Evolutionary conservation across 2,329 filamentous ascomycete genomes (phyloP).

Genomic region (Curvularia sp.): DNA sequence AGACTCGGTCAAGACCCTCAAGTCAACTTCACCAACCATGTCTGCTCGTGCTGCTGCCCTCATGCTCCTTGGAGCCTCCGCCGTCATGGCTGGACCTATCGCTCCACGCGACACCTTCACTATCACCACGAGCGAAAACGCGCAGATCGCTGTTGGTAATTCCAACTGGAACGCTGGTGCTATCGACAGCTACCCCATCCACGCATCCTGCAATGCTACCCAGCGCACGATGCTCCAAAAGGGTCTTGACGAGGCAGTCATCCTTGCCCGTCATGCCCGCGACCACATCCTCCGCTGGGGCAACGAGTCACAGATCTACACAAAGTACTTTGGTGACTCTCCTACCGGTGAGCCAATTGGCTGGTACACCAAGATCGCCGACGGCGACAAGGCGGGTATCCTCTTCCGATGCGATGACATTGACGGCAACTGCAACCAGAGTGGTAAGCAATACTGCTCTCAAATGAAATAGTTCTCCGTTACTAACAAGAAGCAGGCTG

Average conservation of each 20-base stretch:
- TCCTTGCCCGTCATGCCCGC: constrained; percentile 66
- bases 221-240: constrained; percentile 62
- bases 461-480: not conserved
- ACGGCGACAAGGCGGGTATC: constrained; percentile 63
- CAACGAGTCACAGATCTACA: constrained; percentile 64
- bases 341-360: constrained; percentile 66
- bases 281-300: constrained; percentile 67
- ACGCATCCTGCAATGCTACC: constrained; percentile 70
- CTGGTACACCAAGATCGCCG: constrained; percentile 67
- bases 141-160: constrained; percentile 8
- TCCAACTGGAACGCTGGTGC: constrained; percentile 49
- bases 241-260: constrained; percentile 65
- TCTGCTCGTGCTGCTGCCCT: constrained; percentile 30
- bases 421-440: constrained; percentile 65
- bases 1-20: constrained; percentile 6
- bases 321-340: constrained; percentile 70
- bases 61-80: constrained; percentile 38
- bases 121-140: constrained; percentile 28
- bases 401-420: constrained; percentile 73
- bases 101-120: constrained; percentile 35
- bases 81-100: constrained; percentile 37
- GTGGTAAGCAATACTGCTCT: constrained; percentile 27
- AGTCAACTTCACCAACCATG: constrained; percentile 33
- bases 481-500: constrained; percentile 56
- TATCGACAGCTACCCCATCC: constrained; percentile 59